phyloP scores from a whole-genome alignment of 805 yeast species.

The Hanseniaspora occidentalis region DNA sequence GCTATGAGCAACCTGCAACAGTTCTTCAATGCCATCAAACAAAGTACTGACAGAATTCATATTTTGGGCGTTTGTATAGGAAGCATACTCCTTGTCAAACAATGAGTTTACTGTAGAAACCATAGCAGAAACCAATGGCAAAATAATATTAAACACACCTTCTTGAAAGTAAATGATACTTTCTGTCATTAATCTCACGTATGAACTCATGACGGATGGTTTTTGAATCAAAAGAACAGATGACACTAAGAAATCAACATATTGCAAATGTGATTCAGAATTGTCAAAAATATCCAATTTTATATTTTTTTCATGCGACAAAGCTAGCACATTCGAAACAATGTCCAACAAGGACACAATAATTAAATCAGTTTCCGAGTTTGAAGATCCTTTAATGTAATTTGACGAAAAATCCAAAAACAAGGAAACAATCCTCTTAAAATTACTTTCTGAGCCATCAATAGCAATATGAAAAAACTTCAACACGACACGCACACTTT shows the following conservation, averaged over 20 bases:
- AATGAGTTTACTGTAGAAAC: conserved; percentile 17
- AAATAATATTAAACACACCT: conserved; percentile 41
- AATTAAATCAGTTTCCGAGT: conserved; percentile 19
- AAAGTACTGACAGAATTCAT: conserved; percentile 34
- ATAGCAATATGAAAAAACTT: conserved; percentile 33
- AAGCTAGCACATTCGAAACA: conserved; percentile 19
- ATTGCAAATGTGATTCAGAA: conserved; percentile 19
- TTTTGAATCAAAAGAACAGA: conserved; percentile 36
- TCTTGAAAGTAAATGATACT: conserved; percentile 38
- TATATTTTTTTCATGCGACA: conserved; percentile 22
- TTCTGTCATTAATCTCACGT: conserved; percentile 34
- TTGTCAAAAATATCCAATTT: conserved; percentile 22
- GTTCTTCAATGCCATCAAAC: conserved; percentile 51
- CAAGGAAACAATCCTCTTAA: conserved; percentile 31
- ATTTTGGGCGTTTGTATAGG: conserved; percentile 27
- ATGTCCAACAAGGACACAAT: conserved; percentile 22
- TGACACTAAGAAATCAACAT: conserved; percentile 34
- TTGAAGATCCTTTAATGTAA: conserved; percentile 13
- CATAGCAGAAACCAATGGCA: conserved; percentile 38
- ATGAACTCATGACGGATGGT: conserved; percentile 23
- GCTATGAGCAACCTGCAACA: conserved; percentile 47
- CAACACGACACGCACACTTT: conserved; percentile 32
- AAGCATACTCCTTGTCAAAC: conserved; percentile 9
- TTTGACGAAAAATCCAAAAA: conserved; percentile 28
- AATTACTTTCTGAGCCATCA: conserved; percentile 46